Evolutionary conservation across 805 yeast species (phyloP).

Genomic region (Wickerhamiella parazyma): DNA sequence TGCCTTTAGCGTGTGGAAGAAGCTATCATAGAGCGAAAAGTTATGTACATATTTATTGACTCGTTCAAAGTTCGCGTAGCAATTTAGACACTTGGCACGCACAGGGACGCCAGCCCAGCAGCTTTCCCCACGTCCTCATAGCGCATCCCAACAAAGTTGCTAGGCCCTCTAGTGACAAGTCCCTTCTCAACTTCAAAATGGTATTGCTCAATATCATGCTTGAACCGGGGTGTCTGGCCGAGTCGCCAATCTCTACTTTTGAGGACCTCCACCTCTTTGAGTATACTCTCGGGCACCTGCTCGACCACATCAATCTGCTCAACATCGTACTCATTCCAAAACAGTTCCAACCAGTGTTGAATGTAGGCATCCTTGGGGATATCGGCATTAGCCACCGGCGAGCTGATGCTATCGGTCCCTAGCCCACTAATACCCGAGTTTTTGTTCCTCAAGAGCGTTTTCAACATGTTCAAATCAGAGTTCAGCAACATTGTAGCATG

Average conservation of each 20-base stretch:
- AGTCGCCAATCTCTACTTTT: slow-evolving; percentile 59
- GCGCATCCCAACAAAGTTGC: slow-evolving; percentile 5
- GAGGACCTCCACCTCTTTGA: slow-evolving; percentile 29
- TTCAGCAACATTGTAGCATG: slow-evolving; percentile 89
- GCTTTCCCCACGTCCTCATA: slow-evolving; percentile 4
- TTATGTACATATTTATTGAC: not conserved
- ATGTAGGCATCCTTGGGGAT: slow-evolving; percentile 36
- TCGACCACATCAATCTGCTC: slow-evolving; percentile 7
- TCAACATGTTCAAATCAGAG: slow-evolving; percentile 46
- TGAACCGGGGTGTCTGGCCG: slow-evolving; percentile 65
- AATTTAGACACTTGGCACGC: no score
- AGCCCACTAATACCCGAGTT: slow-evolving; percentile 30
- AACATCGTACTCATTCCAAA: slow-evolving; percentile 24
- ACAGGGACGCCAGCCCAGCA: no score
- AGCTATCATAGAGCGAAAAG: no score
- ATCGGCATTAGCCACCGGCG: slow-evolving; percentile 60
- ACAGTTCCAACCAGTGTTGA: slow-evolving; percentile 31
- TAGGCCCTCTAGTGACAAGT: slow-evolving; percentile 10
- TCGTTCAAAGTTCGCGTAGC: no score
- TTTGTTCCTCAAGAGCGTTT: slow-evolving; percentile 43
- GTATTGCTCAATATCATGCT: slow-evolving; percentile 32
- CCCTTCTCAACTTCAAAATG: slow-evolving; percentile 42
- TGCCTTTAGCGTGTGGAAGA: slow-evolving; percentile 22
- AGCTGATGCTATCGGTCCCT: slow-evolving; percentile 63
- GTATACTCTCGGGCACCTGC: slow-evolving; percentile 7